Evolutionary conservation across 345 rosid species (phyloP).

Genomic region (Eucalyptus tenuipes): DNA sequence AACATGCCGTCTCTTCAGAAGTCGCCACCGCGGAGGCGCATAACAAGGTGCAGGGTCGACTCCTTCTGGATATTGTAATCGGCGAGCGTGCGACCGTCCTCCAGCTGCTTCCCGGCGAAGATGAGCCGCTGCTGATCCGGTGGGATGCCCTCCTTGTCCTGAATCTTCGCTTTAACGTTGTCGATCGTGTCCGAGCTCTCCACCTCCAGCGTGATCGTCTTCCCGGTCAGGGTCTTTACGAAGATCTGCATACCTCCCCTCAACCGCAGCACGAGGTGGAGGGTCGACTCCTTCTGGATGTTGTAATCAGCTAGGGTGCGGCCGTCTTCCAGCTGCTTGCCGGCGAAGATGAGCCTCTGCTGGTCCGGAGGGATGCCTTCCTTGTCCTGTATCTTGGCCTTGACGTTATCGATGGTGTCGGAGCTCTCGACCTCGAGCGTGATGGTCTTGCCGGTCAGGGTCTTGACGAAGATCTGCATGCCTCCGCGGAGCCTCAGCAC

Average conservation of each 20-base stretch:
- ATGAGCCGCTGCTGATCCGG: not conserved
- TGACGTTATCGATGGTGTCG: conserved; percentile 3
- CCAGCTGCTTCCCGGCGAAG: not conserved
- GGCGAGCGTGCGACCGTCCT: not conserved
- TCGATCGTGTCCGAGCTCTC: conserved; percentile 1
- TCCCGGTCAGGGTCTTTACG: not conserved
- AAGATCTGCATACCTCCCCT: not conserved
- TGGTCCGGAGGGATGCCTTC: conserved; percentile 9
- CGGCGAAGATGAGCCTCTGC: conserved; percentile 3
- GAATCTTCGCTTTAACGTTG: not conserved
- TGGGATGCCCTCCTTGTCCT: conserved; percentile 1
- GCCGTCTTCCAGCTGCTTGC: conserved; percentile 8
- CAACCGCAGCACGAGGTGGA: not conserved
- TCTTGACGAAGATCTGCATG: conserved; percentile 8
- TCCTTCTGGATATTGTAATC: conserved; percentile 2
- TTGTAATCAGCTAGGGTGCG: conserved; percentile 7
- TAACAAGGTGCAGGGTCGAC: not conserved
- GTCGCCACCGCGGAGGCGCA: not conserved
- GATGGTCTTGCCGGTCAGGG: not conserved
- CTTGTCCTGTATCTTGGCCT: conserved; percentile 6
- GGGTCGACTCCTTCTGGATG: conserved; percentile 9
- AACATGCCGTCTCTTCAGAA: not conserved
- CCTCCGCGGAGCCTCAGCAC: conserved; percentile 5
- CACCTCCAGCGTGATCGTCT: not conserved
- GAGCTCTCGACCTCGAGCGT: conserved; percentile 7